Evolutionary conservation across 495 filamentous ascomycete genomes (phyloP).

Genomic region (Trichoderma asperelloides): DNA sequence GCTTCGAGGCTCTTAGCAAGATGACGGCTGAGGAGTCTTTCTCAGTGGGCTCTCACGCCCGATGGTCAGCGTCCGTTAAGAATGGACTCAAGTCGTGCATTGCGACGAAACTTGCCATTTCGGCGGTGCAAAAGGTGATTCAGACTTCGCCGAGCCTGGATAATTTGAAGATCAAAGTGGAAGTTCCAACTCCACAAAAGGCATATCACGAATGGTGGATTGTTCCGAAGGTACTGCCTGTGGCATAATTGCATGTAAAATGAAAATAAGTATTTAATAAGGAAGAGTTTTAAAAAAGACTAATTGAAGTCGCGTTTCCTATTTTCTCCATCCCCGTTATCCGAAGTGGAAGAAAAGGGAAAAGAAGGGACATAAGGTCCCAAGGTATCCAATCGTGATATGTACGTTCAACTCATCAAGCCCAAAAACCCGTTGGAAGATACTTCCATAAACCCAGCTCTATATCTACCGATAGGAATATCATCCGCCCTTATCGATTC

Average conservation of each 20-base stretch:
- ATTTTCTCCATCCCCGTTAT: not conserved
- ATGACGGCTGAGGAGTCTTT: conserved; percentile 38
- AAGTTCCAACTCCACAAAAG: conserved; percentile 46
- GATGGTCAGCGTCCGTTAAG: conserved; percentile 51
- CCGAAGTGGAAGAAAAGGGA: not conserved
- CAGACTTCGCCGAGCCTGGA: conserved; percentile 16
- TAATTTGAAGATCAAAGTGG: conserved; percentile 35
- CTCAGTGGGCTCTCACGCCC: conserved; percentile 40
- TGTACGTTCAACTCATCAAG: not conserved
- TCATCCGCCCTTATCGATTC: not conserved
- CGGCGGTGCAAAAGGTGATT: conserved; percentile 42
- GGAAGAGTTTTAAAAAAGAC: not conserved
- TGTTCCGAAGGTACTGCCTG: conserved; percentile 51
- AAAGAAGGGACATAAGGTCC: not conserved
- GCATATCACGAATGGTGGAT: conserved; percentile 71
- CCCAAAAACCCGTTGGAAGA: not conserved
- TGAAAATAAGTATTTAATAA: not conserved
- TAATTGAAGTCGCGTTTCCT: not conserved
- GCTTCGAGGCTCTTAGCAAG: conserved; percentile 52
- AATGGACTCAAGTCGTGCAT: conserved; percentile 57
- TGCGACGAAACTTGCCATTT: conserved; percentile 53
- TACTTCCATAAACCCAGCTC: not conserved
- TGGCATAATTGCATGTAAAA: conserved; percentile 5
- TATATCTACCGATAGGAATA: not conserved
- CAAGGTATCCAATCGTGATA: not conserved